Conservation (phyloP, 176 grass and related monocot genomes). For the Carex littledalei region DNA sequence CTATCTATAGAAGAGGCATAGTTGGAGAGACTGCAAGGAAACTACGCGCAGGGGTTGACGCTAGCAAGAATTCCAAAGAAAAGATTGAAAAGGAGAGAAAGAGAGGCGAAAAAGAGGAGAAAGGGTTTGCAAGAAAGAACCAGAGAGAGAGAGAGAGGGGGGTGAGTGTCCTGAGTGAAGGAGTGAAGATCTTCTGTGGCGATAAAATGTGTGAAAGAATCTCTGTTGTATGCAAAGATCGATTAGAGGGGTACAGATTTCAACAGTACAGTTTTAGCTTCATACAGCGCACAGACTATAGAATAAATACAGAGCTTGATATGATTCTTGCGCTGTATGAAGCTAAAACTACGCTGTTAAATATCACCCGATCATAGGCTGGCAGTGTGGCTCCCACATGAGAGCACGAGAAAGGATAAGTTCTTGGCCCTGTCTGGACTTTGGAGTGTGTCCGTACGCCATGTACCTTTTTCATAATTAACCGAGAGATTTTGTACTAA, state of each 20-base stretch:
- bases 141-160: neutral
- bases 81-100: neutral
- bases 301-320: too few relatives aligned
- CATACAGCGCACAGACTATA: too few relatives aligned
- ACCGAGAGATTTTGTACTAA: neutral
- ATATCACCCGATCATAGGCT: neutral
- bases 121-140: slow-evolving; percentile 1
- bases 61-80: neutral
- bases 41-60: slow-evolving; percentile 9
- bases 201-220: neutral
- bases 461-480: neutral
- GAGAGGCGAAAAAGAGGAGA: slow-evolving; percentile 23
- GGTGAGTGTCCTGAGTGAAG: slow-evolving; percentile 7
- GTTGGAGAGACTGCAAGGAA: neutral
- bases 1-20: slow-evolving; percentile 1
- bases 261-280: too few relatives aligned
- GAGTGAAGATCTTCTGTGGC: neutral
- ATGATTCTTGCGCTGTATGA: too few relatives aligned
- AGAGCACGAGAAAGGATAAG: slow-evolving; percentile 17
- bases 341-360: too few relatives aligned
- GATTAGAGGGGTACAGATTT: neutral
- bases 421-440: slow-evolving; percentile 6
- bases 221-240: neutral
- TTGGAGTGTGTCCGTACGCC: neutral
- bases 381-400: neutral